phyloP scores from a whole-genome alignment of 2,329 filamentous ascomycete species.

The Ophiocordyceps unilateralis region DNA sequence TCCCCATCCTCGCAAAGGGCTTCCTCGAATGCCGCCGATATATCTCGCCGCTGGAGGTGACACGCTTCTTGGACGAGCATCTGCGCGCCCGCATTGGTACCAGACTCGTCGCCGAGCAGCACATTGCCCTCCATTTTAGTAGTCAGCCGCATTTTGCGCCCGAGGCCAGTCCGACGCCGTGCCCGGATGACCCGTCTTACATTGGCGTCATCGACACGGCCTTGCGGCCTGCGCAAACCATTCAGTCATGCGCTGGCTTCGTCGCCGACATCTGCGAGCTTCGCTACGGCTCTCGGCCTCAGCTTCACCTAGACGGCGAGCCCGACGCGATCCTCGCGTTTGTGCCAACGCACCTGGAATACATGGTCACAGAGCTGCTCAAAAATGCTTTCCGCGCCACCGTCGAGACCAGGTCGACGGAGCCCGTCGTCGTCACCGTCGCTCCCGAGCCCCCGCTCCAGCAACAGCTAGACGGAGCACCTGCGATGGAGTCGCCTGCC shows the following conservation, averaged over 20 bases:
- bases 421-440: constrained; percentile 84
- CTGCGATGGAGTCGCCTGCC: constrained; percentile 16
- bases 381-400: constrained; percentile 95
- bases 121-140: constrained; percentile 71
- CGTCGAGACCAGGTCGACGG: constrained; percentile 64
- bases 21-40: constrained; percentile 91
- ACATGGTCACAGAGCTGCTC: constrained; percentile 88
- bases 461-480: constrained; percentile 7
- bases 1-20: constrained; percentile 76
- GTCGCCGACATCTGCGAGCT: constrained; percentile 95
- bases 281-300: constrained; percentile 78
- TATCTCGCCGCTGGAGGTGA: constrained; percentile 69
- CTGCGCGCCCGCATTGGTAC: constrained; percentile 88
- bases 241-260: constrained; percentile 73
- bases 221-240: constrained; percentile 62
- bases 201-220: constrained; percentile 93
- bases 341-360: constrained; percentile 90
- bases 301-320: constrained; percentile 67
- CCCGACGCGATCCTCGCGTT: constrained; percentile 81
- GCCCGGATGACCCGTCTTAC: constrained; percentile 44
- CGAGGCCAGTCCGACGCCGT: constrained; percentile 29
- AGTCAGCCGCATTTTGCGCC: constrained; percentile 52
- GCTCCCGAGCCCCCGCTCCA: constrained; percentile 44
- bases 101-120: constrained; percentile 84
- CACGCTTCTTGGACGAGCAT: constrained; percentile 82